Evolutionary conservation across 2,329 filamentous ascomycete species (phyloP).

Genomic region (Trichoderma semiorbis): DNA sequence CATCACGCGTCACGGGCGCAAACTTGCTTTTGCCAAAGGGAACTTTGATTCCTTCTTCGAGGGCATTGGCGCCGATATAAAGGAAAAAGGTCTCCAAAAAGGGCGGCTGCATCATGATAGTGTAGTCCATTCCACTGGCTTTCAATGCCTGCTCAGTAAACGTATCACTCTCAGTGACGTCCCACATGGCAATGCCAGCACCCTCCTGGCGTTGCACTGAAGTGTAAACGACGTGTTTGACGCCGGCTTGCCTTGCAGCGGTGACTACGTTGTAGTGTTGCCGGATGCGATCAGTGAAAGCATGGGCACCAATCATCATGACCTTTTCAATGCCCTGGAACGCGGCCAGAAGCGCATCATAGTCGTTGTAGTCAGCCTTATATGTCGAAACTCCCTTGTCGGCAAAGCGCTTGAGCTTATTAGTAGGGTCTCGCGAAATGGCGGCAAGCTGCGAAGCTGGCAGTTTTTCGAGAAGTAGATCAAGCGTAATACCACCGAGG

Average conservation of each 20-base stretch:
- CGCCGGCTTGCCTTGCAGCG: background rate
- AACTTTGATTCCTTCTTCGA: background rate
- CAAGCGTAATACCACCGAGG: background rate
- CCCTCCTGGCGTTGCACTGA: background rate
- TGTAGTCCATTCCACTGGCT: background rate
- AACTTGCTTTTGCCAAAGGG: background rate
- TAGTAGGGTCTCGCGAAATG: background rate
- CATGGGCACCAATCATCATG: background rate
- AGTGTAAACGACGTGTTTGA: background rate
- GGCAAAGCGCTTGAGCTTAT: background rate
- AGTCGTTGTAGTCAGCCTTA: background rate
- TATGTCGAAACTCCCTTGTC: background rate
- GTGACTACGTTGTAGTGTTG: constrained; percentile 1
- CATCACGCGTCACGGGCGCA: background rate
- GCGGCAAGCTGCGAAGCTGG: background rate
- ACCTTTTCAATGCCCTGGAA: background rate
- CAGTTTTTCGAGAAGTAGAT: background rate
- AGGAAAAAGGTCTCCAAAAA: background rate
- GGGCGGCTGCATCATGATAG: constrained; percentile 2
- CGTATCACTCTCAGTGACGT: background rate
- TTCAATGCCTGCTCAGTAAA: background rate
- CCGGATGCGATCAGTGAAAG: background rate
- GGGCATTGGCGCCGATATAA: background rate
- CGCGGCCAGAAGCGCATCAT: background rate
- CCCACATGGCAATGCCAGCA: background rate